These are phyloP conservation scores for Beauveria bassiana DNA, from an alignment of 2,329 filamentous ascomycete genomes.

Conservation along the genomic window DNA sequence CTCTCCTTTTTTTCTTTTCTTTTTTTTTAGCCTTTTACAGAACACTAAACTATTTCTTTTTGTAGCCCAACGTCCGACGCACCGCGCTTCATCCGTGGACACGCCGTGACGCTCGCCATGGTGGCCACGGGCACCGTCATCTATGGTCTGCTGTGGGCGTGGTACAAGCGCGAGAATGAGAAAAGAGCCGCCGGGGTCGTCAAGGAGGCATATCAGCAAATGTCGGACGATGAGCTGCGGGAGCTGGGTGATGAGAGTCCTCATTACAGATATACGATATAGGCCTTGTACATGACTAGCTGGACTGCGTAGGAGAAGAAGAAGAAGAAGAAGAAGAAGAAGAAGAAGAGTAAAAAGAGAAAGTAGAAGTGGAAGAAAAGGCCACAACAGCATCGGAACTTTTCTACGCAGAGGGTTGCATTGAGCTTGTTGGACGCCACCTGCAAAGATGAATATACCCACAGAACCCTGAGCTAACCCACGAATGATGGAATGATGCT, in stretches of 20 bases:
- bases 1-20: too few species aligned
- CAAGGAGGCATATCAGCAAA: slow-evolving; percentile 28
- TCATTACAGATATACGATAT: slow-evolving; percentile 38
- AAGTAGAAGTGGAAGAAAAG: too few species aligned
- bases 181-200: slow-evolving; percentile 32
- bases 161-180: slow-evolving; percentile 41
- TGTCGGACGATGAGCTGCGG: slow-evolving; percentile 39
- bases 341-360: too few species aligned
- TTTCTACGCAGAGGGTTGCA: too few species aligned
- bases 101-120: slow-evolving; percentile 52
- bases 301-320: not conserved
- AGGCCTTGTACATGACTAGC: not conserved
- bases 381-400: too few species aligned
- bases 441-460: too few species aligned
- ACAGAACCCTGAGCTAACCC: too few species aligned
- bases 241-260: slow-evolving; percentile 47
- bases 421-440: too few species aligned
- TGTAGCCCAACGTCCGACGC: slow-evolving; percentile 36
- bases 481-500: too few species aligned
- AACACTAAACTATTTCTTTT: too few species aligned
- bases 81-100: slow-evolving; percentile 53
- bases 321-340: too few species aligned
- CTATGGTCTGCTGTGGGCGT: slow-evolving; percentile 48
- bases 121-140: slow-evolving; percentile 46
- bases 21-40: too few species aligned